Evolutionary conservation across 2,329 filamentous ascomycete genomes (phyloP).

Genomic region (Ascochyta pisi): DNA sequence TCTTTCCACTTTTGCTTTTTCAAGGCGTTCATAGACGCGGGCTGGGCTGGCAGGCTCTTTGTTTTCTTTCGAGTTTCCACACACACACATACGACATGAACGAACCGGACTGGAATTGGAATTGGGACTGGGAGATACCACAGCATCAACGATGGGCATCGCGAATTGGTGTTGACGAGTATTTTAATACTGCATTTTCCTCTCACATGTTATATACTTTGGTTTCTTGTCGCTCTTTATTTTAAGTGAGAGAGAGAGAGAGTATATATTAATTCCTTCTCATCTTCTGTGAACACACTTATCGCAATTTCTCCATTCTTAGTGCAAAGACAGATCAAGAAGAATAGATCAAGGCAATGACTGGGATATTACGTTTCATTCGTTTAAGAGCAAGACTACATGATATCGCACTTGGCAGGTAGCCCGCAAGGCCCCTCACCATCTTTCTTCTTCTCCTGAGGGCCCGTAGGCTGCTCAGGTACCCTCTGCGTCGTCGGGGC

Average conservation of each 20-base stretch:
- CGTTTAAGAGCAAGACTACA: constrained; percentile 49
- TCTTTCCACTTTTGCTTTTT: neutral
- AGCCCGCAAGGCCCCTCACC: constrained; percentile 78
- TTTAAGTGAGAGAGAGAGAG: too few species aligned
- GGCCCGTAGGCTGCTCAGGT: constrained; percentile 26
- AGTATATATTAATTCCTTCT: too few species aligned
- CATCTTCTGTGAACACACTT: too few species aligned
- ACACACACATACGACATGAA: neutral
- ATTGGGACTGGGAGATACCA: constrained; percentile 14
- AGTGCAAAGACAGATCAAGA: too few species aligned
- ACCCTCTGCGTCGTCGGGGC: constrained; percentile 22
- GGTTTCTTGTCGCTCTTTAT: too few species aligned
- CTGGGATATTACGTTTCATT: too few species aligned
- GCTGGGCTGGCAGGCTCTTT: neutral
- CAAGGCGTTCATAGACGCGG: neutral
- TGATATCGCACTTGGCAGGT: constrained; percentile 74
- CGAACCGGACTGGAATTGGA: neutral
- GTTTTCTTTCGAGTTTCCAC: neutral
- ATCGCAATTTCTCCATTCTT: too few species aligned
- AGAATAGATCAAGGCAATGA: too few species aligned
- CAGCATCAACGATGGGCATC: constrained; percentile 17
- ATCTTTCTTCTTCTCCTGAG: constrained; percentile 49
- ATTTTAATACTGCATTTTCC: constrained; percentile 14
- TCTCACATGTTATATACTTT: too few species aligned
- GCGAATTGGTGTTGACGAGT: constrained; percentile 18